Conservation (phyloP, 2,329 filamentous ascomycete genomes). For the Scleromitrula shiraiana region DNA sequence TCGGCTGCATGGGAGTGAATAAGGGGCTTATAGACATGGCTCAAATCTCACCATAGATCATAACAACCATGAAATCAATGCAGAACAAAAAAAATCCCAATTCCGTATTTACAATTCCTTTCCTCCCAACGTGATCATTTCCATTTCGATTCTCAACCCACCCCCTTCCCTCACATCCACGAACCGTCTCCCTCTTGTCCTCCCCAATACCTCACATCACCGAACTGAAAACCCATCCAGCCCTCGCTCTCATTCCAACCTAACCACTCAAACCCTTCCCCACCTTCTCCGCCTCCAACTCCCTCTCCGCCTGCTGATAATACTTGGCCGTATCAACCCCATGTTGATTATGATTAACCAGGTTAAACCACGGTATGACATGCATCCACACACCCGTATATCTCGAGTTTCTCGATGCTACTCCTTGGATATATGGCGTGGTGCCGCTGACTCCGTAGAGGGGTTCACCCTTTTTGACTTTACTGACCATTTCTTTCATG, state of each 20-base stretch:
- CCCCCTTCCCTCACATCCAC: neutral
- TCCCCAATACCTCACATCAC: neutral
- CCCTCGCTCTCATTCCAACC: neutral
- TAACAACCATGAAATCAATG: too few species aligned
- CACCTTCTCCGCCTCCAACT: slow-evolving; percentile 71
- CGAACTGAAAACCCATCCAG: neutral
- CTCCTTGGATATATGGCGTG: slow-evolving; percentile 85
- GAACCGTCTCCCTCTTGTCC: neutral
- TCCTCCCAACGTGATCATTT: neutral
- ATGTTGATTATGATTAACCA: slow-evolving; percentile 91
- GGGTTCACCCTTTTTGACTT: slow-evolving; percentile 85
- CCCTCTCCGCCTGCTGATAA: slow-evolving; percentile 88
- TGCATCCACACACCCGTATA: slow-evolving; percentile 80
- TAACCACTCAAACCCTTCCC: slow-evolving; percentile 19
- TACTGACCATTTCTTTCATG: slow-evolving; percentile 96
- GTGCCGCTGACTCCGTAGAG: slow-evolving; percentile 76
- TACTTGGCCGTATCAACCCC: slow-evolving; percentile 98
- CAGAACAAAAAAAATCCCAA: too few species aligned
- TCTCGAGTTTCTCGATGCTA: slow-evolving; percentile 84
- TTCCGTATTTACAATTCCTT: slow-evolving; percentile 8
- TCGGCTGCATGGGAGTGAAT: too few species aligned
- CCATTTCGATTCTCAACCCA: neutral
- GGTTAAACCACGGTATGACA: slow-evolving; percentile 93
- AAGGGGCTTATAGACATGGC: neutral
- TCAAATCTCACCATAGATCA: neutral